phyloP scores from a whole-genome alignment of 2,329 filamentous ascomycete genomes.

The Cordyceps pruinosa region DNA sequence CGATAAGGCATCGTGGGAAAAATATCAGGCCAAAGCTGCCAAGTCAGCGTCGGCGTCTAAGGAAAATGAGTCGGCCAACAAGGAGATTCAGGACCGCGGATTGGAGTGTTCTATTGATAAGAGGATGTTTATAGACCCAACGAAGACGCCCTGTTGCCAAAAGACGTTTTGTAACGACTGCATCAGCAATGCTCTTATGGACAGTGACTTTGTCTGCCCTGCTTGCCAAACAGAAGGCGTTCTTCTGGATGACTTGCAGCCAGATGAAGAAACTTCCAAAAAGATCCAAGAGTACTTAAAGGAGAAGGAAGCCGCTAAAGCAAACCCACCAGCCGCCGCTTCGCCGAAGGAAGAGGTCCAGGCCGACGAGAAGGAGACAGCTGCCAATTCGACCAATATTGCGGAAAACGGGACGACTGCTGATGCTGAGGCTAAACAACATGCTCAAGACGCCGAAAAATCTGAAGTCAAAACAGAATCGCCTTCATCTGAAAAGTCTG shows the following conservation, averaged over 20 bases:
- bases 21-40: constrained; percentile 82
- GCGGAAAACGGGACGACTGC: neutral
- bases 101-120: constrained; percentile 95
- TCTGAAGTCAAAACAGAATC: neutral
- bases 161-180: constrained; percentile 99
- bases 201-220: constrained; percentile 95
- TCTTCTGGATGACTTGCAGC: constrained; percentile 81
- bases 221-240: constrained; percentile 86
- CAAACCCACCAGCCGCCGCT: constrained; percentile 25
- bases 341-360: constrained; percentile 26
- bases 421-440: neutral
- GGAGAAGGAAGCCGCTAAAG: constrained; percentile 48
- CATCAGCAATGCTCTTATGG: constrained; percentile 97
- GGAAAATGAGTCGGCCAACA: constrained; percentile 70
- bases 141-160: constrained; percentile 97
- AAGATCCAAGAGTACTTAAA: constrained; percentile 71
- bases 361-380: constrained; percentile 33
- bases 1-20: constrained; percentile 92
- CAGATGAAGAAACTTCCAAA: constrained; percentile 69
- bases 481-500: constrained; percentile 25
- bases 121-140: constrained; percentile 95
- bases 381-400: constrained; percentile 22
- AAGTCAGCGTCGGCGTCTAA: constrained; percentile 79
- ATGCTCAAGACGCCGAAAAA: neutral
- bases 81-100: constrained; percentile 80